phyloP scores from a whole-genome alignment of 805 yeast genomes.

The Suhomyces kilbournensis region DNA sequence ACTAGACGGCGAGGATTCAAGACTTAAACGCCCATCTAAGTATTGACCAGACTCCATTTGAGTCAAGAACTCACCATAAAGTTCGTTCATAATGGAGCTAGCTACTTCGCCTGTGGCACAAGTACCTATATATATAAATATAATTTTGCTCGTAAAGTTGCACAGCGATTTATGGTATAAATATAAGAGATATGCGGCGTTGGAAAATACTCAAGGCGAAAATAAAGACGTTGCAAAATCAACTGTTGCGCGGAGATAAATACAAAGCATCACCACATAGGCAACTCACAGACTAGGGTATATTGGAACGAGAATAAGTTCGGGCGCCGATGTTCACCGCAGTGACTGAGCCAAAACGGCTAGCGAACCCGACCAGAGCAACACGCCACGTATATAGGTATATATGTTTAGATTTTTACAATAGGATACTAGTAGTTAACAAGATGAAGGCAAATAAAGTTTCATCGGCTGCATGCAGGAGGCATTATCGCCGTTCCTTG shows the following conservation, averaged over 20 bases:
- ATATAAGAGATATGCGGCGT: background rate
- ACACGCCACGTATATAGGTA: background rate
- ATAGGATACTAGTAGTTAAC: background rate
- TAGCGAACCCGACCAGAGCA: background rate
- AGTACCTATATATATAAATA: background rate
- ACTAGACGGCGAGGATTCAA: background rate
- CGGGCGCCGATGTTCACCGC: background rate
- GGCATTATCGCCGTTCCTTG: background rate
- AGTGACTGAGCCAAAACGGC: background rate
- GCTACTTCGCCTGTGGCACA: background rate
- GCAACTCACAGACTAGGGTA: background rate
- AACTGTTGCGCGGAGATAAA: background rate
- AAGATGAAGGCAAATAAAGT: background rate
- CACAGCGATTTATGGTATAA: background rate
- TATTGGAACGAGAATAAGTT: background rate
- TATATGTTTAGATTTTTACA: background rate
- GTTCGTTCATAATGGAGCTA: background rate
- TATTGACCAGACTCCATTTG: slow-evolving; percentile 20
- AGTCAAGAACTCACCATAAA: slow-evolving; percentile 19
- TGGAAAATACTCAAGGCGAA: background rate
- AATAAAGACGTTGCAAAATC: background rate
- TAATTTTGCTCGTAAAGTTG: background rate
- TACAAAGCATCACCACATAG: background rate
- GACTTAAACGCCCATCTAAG: slow-evolving; percentile 6
- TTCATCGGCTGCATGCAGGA: background rate